Evolutionary conservation across 257 asterid genomes (phyloP).

Genomic region (Mitragyna speciosa): DNA sequence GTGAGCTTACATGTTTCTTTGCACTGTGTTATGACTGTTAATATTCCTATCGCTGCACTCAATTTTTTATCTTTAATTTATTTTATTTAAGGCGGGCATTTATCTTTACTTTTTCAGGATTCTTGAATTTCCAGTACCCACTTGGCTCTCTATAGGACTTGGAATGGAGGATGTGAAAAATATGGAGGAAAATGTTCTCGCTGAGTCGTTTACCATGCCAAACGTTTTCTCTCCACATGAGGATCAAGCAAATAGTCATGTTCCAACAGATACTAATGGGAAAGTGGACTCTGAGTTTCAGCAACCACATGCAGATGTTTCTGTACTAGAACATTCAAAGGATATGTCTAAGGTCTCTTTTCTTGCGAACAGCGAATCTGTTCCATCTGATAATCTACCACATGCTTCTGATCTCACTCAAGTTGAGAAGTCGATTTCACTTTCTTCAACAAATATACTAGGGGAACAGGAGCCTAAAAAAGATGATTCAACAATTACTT

Average conservation of each 20-base stretch:
- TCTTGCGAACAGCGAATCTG: conserved; percentile 8
- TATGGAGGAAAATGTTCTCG: conserved; percentile 35
- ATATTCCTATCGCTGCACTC: not conserved
- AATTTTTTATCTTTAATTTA: not conserved
- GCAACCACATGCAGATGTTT: conserved; percentile 13
- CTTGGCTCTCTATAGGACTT: conserved; percentile 26
- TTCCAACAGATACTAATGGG: conserved; percentile 32
- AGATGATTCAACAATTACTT: conserved; percentile 9
- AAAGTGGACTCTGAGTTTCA: conserved; percentile 23
- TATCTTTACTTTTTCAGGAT: not conserved
- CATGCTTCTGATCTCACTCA: conserved; percentile 18
- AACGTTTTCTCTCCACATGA: conserved; percentile 32
- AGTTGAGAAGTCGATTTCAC: conserved; percentile 28
- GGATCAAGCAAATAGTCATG: conserved; percentile 37
- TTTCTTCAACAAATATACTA: conserved; percentile 11
- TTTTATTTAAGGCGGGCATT: not conserved
- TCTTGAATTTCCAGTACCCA: conserved; percentile 22
- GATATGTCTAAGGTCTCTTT: conserved; percentile 4
- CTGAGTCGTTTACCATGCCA: conserved; percentile 42
- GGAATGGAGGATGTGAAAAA: conserved; percentile 63
- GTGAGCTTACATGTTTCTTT: not conserved
- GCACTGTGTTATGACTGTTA: not conserved
- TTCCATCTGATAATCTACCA: conserved; percentile 20
- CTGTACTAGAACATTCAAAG: conserved; percentile 21
- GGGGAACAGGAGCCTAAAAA: conserved; percentile 24